Conservation (phyloP, 2,329 filamentous ascomycete species). For the Penicillium glabrum region DNA sequence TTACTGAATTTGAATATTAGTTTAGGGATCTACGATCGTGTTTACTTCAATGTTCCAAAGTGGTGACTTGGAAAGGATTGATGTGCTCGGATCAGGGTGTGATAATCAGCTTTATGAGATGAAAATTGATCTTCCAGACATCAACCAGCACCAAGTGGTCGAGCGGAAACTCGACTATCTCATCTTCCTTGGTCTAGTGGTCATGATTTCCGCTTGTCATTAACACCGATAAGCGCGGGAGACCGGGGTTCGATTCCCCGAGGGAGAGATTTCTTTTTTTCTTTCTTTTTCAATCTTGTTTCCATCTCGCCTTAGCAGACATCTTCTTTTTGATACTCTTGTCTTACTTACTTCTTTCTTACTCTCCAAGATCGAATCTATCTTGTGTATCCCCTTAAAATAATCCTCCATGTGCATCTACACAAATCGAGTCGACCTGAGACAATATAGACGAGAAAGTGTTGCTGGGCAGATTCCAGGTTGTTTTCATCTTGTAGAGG, state of each 20-base stretch:
- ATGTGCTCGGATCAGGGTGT: neutral
- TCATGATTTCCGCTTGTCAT: slow-evolving; percentile 44
- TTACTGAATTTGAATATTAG: too few species aligned
- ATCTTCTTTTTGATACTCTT: too few species aligned
- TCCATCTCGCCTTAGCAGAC: too few species aligned
- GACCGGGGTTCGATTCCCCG: slow-evolving; percentile 41
- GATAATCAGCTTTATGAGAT: neutral
- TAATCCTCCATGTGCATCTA: neutral
- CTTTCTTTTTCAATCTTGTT: neutral
- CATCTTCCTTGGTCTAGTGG: slow-evolving; percentile 39
- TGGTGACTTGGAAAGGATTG: too few species aligned
- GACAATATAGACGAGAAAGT: neutral
- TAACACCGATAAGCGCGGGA: slow-evolving; percentile 34
- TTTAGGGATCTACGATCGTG: too few species aligned
- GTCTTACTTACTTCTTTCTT: too few species aligned
- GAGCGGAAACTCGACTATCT: slow-evolving; percentile 22
- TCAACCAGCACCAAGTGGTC: slow-evolving; percentile 26
- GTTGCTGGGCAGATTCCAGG: neutral
- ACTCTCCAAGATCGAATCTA: too few species aligned
- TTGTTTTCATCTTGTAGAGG: neutral
- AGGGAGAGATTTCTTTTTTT: slow-evolving; percentile 31
- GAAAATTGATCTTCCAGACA: neutral
- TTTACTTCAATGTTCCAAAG: too few species aligned
- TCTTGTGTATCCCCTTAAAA: too few species aligned
- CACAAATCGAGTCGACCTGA: neutral